Evolutionary conservation across 495 filamentous ascomycete genomes (phyloP).

Genomic region (Poronia punctata): DNA sequence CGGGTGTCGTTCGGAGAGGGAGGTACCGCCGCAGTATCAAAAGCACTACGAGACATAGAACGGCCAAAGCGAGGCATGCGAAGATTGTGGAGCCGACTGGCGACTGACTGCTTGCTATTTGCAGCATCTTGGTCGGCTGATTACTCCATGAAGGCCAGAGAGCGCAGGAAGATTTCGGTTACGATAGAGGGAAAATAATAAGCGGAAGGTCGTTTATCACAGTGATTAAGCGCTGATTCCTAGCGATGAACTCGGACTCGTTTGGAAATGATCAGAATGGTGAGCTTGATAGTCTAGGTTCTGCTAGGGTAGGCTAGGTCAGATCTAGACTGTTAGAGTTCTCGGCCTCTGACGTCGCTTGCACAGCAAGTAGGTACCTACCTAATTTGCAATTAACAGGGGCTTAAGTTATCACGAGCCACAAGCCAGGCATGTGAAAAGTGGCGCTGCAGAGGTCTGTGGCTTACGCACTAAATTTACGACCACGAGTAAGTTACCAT

Average conservation of each 20-base stretch:
- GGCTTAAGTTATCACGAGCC: too few relatives aligned
- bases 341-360: too few relatives aligned
- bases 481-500: too few relatives aligned
- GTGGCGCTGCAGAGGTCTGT: not conserved
- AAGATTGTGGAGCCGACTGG: conserved; percentile 65
- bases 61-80: conserved; percentile 59
- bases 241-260: too few relatives aligned
- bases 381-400: too few relatives aligned
- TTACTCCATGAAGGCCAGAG: conserved; percentile 8
- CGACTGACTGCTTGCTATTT: conserved; percentile 28
- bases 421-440: not conserved
- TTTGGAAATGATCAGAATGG: too few relatives aligned
- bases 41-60: conserved; percentile 67
- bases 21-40: conserved; percentile 83
- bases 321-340: too few relatives aligned
- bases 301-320: too few relatives aligned
- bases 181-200: conserved; percentile 9
- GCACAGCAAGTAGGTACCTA: conserved; percentile 8
- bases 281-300: too few relatives aligned
- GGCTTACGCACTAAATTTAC: conserved; percentile 12
- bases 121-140: conserved; percentile 21
- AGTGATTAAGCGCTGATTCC: too few relatives aligned
- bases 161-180: conserved; percentile 9
- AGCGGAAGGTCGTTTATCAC: conserved; percentile 1
- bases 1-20: conserved; percentile 81